Conservation (phyloP, 805 yeast genomes). For the Suhomyces pyralidae region DNA sequence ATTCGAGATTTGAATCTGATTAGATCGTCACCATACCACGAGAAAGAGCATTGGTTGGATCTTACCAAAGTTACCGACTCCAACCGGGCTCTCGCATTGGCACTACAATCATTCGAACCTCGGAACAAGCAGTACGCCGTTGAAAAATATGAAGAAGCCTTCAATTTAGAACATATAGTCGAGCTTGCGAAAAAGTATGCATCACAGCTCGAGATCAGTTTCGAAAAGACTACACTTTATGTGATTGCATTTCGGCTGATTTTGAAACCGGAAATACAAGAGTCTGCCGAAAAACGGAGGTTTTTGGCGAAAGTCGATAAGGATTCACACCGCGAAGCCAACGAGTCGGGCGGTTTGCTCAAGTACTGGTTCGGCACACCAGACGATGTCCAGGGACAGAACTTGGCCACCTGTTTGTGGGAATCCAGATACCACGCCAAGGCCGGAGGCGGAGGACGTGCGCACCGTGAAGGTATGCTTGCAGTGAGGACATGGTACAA, state of each 20-base stretch:
- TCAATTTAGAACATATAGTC: constrained; percentile 25
- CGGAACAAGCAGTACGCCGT: constrained; percentile 19
- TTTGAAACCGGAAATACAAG: constrained; percentile 23
- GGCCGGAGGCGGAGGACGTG: constrained; percentile 31
- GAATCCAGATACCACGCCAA: constrained; percentile 23
- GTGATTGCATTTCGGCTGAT: constrained; percentile 35
- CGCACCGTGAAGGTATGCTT: constrained; percentile 30
- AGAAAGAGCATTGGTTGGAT: constrained; percentile 23
- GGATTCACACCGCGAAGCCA: constrained; percentile 35
- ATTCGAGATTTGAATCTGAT: constrained; percentile 8
- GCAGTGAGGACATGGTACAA: constrained; percentile 30
- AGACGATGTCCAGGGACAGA: constrained; percentile 26
- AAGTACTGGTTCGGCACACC: constrained; percentile 42
- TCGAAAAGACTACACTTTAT: constrained; percentile 19
- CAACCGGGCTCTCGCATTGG: constrained; percentile 25
- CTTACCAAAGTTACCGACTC: constrained; percentile 18
- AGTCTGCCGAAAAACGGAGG: constrained; percentile 21
- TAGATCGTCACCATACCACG: constrained; percentile 31
- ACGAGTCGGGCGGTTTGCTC: constrained; percentile 32
- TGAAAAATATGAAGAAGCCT: constrained; percentile 20
- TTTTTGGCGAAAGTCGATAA: constrained; percentile 28
- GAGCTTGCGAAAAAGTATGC: constrained; percentile 14
- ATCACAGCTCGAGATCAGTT: constrained; percentile 2
- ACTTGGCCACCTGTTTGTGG: constrained; percentile 43
- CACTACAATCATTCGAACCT: constrained; percentile 25